These are phyloP conservation scores for Neurospora sp. DNA, from an alignment of 2,329 filamentous ascomycete genomes.

Conservation along the genomic window DNA sequence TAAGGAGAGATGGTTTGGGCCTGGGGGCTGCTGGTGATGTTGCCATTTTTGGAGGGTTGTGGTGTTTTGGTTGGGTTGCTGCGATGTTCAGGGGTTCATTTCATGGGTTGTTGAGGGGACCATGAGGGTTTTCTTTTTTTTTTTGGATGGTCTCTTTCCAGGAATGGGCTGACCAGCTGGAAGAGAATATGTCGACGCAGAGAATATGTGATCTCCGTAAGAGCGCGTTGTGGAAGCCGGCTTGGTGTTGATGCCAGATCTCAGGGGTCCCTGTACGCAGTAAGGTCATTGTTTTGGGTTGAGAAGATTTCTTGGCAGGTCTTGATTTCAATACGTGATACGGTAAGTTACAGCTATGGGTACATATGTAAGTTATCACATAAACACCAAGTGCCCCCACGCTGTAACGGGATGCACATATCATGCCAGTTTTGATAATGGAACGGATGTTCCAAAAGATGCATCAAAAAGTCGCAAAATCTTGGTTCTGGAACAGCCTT, in stretches of 20 bases:
- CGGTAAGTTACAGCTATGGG: neutral
- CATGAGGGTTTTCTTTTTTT: neutral
- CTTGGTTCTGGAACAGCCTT: neutral
- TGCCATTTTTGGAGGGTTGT: constrained; percentile 4
- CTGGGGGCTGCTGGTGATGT: neutral
- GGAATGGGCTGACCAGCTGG: neutral
- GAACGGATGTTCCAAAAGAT: neutral
- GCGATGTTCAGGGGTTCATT: neutral
- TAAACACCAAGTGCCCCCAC: neutral
- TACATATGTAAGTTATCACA: neutral
- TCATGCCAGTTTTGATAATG: neutral
- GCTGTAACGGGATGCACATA: neutral
- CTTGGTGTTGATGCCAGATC: neutral
- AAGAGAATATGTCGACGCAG: neutral
- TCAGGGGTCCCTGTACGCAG: neutral
- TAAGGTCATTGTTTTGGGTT: neutral
- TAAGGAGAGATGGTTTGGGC: constrained; percentile 11
- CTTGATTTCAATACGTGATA: neutral
- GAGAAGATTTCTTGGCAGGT: neutral
- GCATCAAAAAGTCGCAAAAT: neutral
- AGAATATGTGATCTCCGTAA: neutral
- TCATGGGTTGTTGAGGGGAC: neutral
- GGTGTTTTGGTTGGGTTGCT: neutral
- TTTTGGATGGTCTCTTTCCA: neutral
- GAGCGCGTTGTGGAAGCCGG: neutral